These are phyloP conservation scores for Lasiosphaeria miniovina DNA, from an alignment of 495 filamentous ascomycete species.

Conservation along the genomic window DNA sequence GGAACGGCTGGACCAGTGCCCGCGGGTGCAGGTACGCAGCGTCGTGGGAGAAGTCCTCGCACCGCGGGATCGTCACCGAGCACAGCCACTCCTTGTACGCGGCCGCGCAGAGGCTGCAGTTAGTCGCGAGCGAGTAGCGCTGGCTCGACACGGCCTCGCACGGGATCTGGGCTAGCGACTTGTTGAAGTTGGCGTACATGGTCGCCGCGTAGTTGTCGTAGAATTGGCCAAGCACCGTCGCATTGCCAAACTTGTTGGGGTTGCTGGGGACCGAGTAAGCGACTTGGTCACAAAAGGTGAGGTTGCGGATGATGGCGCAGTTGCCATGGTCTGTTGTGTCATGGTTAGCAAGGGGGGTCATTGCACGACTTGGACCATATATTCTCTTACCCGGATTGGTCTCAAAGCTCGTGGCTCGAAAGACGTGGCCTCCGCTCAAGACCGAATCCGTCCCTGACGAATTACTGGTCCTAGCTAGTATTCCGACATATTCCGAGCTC, in stretches of 20 bases:
- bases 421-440: conserved; percentile 70
- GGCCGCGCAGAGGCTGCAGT: conserved; percentile 68
- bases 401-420: conserved; percentile 59
- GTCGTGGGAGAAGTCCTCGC: conserved; percentile 69
- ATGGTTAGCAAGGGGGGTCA: background rate
- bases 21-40: conserved; percentile 60
- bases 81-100: conserved; percentile 96
- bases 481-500: conserved; percentile 65
- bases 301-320: conserved; percentile 79
- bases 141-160: conserved; percentile 67
- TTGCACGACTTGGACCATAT: background rate
- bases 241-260: conserved; percentile 48
- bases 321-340: conserved; percentile 43
- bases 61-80: conserved; percentile 86
- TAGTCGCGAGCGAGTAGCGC: conserved; percentile 75
- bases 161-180: conserved; percentile 76
- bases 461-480: conserved; percentile 57
- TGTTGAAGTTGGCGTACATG: conserved; percentile 71
- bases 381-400: conserved; percentile 70
- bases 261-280: conserved; percentile 90
- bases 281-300: conserved; percentile 79
- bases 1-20: conserved; percentile 64
- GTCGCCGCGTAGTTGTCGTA: conserved; percentile 65
- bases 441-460: conserved; percentile 48
- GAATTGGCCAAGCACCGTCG: conserved; percentile 52